Percentiles rank a stretch among this genome's conserved stretches.
Conservation (phyloP, 345 rosid genomes). For the Toxicodendron radicans region DNA sequence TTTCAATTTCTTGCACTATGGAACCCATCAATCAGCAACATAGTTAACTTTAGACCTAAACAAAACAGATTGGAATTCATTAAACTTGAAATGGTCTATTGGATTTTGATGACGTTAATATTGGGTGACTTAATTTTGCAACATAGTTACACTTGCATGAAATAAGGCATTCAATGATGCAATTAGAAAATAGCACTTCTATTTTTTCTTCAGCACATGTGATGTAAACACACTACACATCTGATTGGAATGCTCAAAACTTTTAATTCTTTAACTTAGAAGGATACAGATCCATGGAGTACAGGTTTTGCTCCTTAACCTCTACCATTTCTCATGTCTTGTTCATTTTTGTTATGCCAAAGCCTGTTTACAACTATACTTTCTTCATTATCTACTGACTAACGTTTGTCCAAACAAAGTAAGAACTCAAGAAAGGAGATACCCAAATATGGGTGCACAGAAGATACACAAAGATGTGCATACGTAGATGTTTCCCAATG, state of each 20-base stretch:
- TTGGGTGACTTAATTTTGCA: background rate
- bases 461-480: background rate
- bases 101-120: background rate
- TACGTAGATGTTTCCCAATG: background rate
- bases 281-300: background rate
- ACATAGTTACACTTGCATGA: constrained; percentile 7
- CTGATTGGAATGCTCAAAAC: background rate
- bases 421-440: background rate
- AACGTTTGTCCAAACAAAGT: background rate
- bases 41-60: constrained; percentile 4
- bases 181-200: background rate
- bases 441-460: background rate
- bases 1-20: constrained; percentile 6
- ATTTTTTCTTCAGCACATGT: background rate
- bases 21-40: constrained; percentile 15
- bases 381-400: background rate
- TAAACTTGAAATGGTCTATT: background rate
- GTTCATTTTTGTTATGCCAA: background rate
- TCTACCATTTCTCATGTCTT: background rate
- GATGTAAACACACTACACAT: background rate
- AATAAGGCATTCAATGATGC: background rate
- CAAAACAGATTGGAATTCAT: background rate
- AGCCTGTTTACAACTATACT: background rate
- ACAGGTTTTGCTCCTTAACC: background rate
- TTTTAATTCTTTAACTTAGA: background rate